phyloP scores from a whole-genome alignment of 129 eudicot genomes.

The sunflower (Helianthus annuus) region DNA sequence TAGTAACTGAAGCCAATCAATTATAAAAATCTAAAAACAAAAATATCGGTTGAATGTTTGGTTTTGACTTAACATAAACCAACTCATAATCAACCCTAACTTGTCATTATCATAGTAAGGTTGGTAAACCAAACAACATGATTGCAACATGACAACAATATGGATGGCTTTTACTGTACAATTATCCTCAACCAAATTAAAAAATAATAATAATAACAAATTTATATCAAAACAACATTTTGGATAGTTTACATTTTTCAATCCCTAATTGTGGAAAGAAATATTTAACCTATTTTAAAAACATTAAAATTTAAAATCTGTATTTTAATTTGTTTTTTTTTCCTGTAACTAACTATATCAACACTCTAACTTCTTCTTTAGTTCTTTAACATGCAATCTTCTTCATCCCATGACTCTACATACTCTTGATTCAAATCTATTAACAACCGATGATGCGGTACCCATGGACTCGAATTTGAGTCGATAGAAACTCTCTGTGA shows the following conservation, averaged over 20 bases:
- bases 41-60: too few species aligned
- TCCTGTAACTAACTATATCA: constrained; percentile 14
- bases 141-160: constrained; percentile 13
- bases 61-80: too few species aligned
- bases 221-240: constrained; percentile 40
- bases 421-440: constrained; percentile 40
- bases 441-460: constrained; percentile 22
- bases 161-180: not conserved
- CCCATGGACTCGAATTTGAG: constrained; percentile 21
- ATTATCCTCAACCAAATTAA: not conserved
- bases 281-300: constrained; percentile 26
- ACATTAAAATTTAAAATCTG: not conserved
- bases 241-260: constrained; percentile 22
- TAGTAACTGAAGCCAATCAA: too few species aligned
- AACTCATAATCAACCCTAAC: too few species aligned
- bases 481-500: constrained; percentile 31
- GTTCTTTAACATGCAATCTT: constrained; percentile 26
- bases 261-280: constrained; percentile 37
- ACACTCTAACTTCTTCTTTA: constrained; percentile 22
- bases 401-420: constrained; percentile 35
- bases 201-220: constrained; percentile 26
- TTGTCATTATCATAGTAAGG: not conserved
- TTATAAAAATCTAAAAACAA: too few species aligned
- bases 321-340: constrained; percentile 14
- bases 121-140: constrained; percentile 7